Evolutionary conservation across 2,329 filamentous ascomycete species (phyloP).

Genomic region (Cercospora beticola): DNA sequence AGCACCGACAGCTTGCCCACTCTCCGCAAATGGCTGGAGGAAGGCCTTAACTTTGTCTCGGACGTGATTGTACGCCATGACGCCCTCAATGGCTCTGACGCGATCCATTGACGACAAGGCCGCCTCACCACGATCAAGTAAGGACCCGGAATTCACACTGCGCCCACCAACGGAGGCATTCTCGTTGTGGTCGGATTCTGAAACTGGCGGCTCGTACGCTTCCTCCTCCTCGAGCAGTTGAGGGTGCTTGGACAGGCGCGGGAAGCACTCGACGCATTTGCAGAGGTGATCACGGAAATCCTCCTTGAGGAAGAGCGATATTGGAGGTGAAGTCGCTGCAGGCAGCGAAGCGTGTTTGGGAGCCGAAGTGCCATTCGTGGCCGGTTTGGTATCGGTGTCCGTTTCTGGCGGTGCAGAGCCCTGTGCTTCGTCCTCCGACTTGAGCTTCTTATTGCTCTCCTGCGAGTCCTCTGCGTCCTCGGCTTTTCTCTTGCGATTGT

Average conservation of each 20-base stretch:
- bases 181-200: conserved; percentile 55
- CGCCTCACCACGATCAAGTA: conserved; percentile 89
- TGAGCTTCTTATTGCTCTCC: conserved; percentile 33
- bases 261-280: conserved; percentile 78
- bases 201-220: conserved; percentile 86
- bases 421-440: conserved; percentile 20
- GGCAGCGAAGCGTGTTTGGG: conserved; percentile 52
- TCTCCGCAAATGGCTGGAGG: conserved; percentile 89
- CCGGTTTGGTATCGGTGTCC: background rate
- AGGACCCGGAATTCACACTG: conserved; percentile 70
- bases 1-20: conserved; percentile 79
- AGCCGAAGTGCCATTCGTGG: background rate
- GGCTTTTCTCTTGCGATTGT: conserved; percentile 48
- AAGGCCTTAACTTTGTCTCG: conserved; percentile 96
- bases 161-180: conserved; percentile 44
- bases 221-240: conserved; percentile 94
- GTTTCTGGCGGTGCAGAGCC: background rate
- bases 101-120: conserved; percentile 89
- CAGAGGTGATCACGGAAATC: conserved; percentile 81
- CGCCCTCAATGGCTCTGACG: conserved; percentile 86
- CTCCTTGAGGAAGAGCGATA: conserved; percentile 80
- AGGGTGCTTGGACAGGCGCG: conserved; percentile 65
- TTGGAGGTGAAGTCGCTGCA: conserved; percentile 53
- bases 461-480: conserved; percentile 36
- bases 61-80: conserved; percentile 96